These are phyloP conservation scores for Kodamaea plutei DNA, from an alignment of 1,139 yeast genomes.

Conservation along the genomic window DNA sequence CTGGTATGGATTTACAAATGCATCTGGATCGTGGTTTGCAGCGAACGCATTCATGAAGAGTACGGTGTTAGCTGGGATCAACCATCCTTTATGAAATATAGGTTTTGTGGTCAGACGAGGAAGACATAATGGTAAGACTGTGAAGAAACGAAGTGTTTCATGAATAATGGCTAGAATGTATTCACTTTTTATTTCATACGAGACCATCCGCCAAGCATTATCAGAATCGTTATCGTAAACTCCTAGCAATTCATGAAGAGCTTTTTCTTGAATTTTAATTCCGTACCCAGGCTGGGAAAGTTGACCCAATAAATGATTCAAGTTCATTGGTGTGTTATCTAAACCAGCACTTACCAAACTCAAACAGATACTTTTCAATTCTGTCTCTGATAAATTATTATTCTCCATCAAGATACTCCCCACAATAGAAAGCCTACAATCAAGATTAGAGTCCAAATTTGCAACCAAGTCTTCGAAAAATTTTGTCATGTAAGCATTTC, in stretches of 20 bases:
- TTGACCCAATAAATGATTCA: conserved; percentile 60
- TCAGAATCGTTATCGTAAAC: conserved; percentile 25
- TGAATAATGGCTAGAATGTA: conserved; percentile 56
- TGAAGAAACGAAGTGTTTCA: conserved; percentile 59
- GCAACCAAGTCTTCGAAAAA: conserved; percentile 1
- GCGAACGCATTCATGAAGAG: conserved; percentile 66
- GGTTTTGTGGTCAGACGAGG: conserved; percentile 58
- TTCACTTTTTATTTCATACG: conserved; percentile 34
- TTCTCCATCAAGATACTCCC: conserved; percentile 32
- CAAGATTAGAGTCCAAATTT: conserved; percentile 7
- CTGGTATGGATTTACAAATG: conserved; percentile 45
- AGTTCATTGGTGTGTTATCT: conserved; percentile 65
- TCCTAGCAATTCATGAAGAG: conserved; percentile 30
- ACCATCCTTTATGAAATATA: conserved; percentile 32
- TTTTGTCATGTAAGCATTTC: conserved; percentile 52
- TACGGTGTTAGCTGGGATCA: conserved; percentile 54
- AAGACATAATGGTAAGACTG: conserved; percentile 64
- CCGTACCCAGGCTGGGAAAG: conserved; percentile 49
- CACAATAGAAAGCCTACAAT: conserved; percentile 35
- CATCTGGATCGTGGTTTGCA: conserved; percentile 58
- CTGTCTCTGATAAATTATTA: conserved; percentile 29
- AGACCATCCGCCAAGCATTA: conserved; percentile 47
- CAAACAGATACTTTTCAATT: conserved; percentile 59
- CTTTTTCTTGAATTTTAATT: conserved; percentile 38
- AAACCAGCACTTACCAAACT: conserved; percentile 80